Conservation (phyloP, 768 basidiomycete species). For the Mycena chlorophos region DNA sequence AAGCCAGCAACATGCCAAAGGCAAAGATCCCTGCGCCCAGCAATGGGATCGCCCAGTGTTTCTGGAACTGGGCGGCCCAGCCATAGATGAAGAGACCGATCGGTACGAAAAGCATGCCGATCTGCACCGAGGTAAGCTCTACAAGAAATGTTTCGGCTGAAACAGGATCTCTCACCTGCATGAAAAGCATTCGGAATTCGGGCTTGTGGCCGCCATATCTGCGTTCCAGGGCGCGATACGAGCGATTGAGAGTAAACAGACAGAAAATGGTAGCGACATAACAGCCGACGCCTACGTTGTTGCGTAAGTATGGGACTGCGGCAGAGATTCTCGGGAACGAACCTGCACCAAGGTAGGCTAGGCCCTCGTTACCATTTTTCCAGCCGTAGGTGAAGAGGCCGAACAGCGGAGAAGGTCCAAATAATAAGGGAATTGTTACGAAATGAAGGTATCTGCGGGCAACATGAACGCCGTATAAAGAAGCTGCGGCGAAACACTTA, state of each 20-base stretch:
- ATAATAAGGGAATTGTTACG: neutral
- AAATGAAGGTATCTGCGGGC: neutral
- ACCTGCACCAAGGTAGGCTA: slow-evolving; percentile 1
- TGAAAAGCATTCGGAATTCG: neutral
- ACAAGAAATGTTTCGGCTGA: neutral
- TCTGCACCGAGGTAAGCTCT: neutral
- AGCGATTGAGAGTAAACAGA: neutral
- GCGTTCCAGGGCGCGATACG: neutral
- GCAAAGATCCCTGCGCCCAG: neutral
- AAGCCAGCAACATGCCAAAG: neutral
- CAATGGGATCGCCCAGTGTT: neutral
- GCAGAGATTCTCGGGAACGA: neutral
- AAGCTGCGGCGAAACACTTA: neutral
- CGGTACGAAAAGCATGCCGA: neutral
- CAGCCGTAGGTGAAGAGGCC: neutral
- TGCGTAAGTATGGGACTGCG: too few species aligned
- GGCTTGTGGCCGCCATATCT: neutral
- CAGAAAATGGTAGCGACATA: neutral
- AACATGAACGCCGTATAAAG: neutral
- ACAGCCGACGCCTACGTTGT: neutral
- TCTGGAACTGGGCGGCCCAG: neutral
- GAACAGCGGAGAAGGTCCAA: neutral
- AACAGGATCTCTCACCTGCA: neutral
- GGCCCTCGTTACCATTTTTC: neutral
- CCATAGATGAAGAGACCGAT: neutral